A percentile compares a stretch with the other conserved stretches of the same genome.
phyloP scores from a whole-genome alignment of 768 basidiomycete species.

The Coprinopsis sp. region DNA sequence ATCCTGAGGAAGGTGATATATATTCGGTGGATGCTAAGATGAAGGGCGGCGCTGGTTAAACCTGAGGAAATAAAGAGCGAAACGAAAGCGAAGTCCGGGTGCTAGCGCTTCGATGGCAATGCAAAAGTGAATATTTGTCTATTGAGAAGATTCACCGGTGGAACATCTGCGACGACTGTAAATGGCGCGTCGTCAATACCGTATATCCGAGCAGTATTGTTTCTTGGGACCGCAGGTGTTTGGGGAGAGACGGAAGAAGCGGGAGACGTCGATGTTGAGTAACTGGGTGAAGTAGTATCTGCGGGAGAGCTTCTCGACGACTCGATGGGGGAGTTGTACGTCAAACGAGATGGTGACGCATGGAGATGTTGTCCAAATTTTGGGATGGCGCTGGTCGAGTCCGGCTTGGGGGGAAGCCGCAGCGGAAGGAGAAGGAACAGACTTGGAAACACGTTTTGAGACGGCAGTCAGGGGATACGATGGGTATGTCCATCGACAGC shows the following conservation, averaged over 20 bases:
- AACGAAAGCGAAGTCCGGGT: constrained; percentile 14
- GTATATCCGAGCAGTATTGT: constrained; percentile 46
- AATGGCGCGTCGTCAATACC: constrained; percentile 40
- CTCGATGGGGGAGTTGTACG: constrained; percentile 20
- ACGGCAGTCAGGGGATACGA: constrained; percentile 58
- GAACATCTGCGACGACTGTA: constrained; percentile 26
- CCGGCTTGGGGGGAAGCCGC: constrained; percentile 40
- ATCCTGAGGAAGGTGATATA: no score
- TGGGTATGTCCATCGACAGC: constrained; percentile 43
- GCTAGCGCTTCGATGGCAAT: constrained; percentile 57
- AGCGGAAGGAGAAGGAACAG: constrained; percentile 33
- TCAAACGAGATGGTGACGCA: constrained; percentile 14
- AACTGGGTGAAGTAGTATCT: constrained; percentile 49
- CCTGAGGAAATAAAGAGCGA: no score
- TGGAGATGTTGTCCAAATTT: constrained; percentile 37
- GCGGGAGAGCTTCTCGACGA: no score
- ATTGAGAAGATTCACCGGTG: constrained; percentile 43
- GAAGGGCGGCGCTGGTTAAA: no score
- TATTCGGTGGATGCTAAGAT: neutral
- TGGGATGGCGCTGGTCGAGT: constrained; percentile 43
- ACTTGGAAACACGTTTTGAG: constrained; percentile 53
- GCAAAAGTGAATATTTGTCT: constrained; percentile 63
- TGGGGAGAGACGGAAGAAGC: constrained; percentile 59
- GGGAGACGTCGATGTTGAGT: constrained; percentile 51
- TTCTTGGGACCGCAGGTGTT: constrained; percentile 51